Evolutionary conservation across 495 filamentous ascomycete species (phyloP), one percentile per base, ranked within the genome.

Genomic region (Corynascus novoguineensis): DNA sequence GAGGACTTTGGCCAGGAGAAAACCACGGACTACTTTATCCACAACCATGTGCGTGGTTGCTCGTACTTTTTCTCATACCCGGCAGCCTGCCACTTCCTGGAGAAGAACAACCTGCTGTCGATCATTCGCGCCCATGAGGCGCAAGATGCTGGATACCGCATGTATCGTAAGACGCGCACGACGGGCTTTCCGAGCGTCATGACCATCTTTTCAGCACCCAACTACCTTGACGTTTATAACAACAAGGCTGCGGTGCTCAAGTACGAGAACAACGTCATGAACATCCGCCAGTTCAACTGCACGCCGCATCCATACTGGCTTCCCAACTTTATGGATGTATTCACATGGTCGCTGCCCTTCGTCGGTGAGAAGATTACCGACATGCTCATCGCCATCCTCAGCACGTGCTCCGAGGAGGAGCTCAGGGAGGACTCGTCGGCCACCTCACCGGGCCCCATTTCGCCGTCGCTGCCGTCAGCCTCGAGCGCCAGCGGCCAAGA

Each of bases 241-340:
- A 98, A 98, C 82, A 98, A 98, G 74, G 93, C 93, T 0, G 93
- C 93, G 0, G 93, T 98, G 21, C 76, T 98, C 57, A 98, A 98
- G 71, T 98, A 98, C 70, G 93, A 98, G 71, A 98, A 98, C 74
- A 98, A 98, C 68, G 93, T 98, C 55, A 98, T 98, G 93, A 98
- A 98, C 78, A 98, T 98, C 67, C 83, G 93, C 28, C 93, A 98
- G 70, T 98, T 98, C 76, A 98, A 98, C 73, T 98, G 93, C 83
- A 97, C 93, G 31, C 93, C 93, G 7, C 93, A 98, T 72, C 93
- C 93, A 15, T 98, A 97, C 74, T 98, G 93, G 93, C 83, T 98
- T 34, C 93, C 93, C 44, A 98, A 98, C 75, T 98, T 98, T 71
- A 98, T 98, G 93, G 93, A 98, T 68, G 93, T 98, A 49, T 97